phyloP scores from a whole-genome alignment of 352 stramenopile genomes.

The Globisporangium orthogonon region DNA sequence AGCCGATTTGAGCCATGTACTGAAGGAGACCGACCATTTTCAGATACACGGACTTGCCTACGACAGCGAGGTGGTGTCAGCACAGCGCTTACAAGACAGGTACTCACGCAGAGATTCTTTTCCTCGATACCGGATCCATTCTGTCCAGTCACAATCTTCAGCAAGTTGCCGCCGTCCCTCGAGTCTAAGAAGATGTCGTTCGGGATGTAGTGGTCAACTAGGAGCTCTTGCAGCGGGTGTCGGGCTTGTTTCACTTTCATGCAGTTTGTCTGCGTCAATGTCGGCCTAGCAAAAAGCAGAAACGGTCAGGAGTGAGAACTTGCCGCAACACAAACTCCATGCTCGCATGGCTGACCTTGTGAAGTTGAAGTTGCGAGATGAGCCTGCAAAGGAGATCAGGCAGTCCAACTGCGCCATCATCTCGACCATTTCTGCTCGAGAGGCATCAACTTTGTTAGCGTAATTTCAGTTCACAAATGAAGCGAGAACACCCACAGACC shows the following conservation, averaged over 20 bases:
- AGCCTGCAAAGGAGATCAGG: constrained; percentile 56
- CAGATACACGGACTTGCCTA: constrained; percentile 85
- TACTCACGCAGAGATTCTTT: background rate
- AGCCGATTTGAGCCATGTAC: constrained; percentile 83
- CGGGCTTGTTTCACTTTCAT: constrained; percentile 55
- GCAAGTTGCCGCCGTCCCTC: constrained; percentile 16
- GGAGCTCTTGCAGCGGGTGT: constrained; percentile 79
- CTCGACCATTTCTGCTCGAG: constrained; percentile 55
- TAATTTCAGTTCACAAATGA: background rate
- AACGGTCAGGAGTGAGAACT: background rate
- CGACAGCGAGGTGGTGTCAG: background rate
- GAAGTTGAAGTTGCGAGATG: constrained; percentile 71
- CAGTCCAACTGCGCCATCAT: constrained; percentile 68
- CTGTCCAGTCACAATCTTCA: constrained; percentile 74
- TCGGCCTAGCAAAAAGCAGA: constrained; percentile 22
- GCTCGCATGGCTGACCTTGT: constrained; percentile 23
- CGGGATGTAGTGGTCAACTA: constrained; percentile 79
- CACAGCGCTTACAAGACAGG: background rate
- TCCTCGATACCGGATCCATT: constrained; percentile 67
- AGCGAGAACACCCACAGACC: constrained; percentile 17
- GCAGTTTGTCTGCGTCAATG: constrained; percentile 34
- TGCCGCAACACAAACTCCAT: no score
- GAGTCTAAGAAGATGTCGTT: constrained; percentile 61
- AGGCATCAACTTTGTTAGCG: background rate
- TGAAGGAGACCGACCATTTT: constrained; percentile 83